Percentiles rank a stretch among this genome's conserved stretches.
Conservation (phyloP, 805 yeast species). For the Nakazawaea peltata region DNA sequence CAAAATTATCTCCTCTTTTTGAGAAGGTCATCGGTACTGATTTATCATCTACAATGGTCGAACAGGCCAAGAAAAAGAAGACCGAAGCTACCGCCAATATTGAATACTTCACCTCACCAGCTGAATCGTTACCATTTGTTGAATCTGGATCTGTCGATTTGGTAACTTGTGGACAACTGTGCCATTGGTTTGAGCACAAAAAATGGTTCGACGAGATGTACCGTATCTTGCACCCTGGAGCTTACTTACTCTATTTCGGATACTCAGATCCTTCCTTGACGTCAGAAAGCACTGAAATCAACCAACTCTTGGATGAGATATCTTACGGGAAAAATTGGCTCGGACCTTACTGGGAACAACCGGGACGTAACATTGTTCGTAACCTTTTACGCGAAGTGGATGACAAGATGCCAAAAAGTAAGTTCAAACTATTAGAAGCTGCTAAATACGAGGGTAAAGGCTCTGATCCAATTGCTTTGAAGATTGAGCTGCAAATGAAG, state of each 20-base stretch:
- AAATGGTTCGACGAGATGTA: conserved; percentile 22
- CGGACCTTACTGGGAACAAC: conserved; percentile 81
- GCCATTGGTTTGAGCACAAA: conserved; percentile 62
- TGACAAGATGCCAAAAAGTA: conserved; percentile 28
- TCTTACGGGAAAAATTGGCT: conserved; percentile 35
- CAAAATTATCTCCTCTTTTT: conserved; percentile 25
- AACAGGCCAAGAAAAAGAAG: conserved; percentile 28
- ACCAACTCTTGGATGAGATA: conserved; percentile 36
- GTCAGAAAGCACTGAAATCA: conserved; percentile 43
- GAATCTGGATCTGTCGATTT: conserved; percentile 37
- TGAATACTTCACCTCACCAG: conserved; percentile 13
- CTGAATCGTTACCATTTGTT: conserved; percentile 22
- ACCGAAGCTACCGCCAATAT: conserved; percentile 15
- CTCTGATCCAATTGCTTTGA: conserved; percentile 17
- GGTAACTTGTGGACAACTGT: conserved; percentile 74
- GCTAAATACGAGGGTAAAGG: conserved; percentile 18
- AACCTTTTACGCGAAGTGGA: conserved; percentile 32
- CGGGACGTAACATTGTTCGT: conserved; percentile 58
- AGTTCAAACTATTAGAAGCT: conserved; percentile 27
- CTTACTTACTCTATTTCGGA: conserved; percentile 64
- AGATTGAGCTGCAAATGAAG: conserved; percentile 29
- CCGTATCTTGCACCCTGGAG: conserved; percentile 30
- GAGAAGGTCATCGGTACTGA: conserved; percentile 37
- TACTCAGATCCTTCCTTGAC: conserved; percentile 63
- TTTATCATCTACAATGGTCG: conserved; percentile 37